phyloP scores from a whole-genome alignment of 192 early-diverging fungal species.

The Entomortierella lignicola region DNA sequence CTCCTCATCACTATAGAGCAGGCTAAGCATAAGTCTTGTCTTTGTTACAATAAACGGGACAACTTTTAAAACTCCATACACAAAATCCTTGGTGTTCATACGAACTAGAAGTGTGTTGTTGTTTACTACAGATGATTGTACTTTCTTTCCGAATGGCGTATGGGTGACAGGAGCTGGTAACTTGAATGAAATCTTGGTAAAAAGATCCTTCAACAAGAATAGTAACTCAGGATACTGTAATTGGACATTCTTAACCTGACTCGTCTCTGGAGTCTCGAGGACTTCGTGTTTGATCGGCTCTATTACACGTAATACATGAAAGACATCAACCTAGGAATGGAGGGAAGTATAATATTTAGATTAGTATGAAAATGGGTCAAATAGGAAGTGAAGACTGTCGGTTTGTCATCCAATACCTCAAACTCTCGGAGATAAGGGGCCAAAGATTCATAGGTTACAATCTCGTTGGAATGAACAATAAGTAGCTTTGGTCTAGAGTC shows the following conservation, averaged over 20 bases:
- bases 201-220: slow-evolving; percentile 62
- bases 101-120: slow-evolving; percentile 50
- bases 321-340: slow-evolving; percentile 24
- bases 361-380: too few relatives aligned
- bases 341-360: background rate
- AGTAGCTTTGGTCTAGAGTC: background rate
- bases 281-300: slow-evolving; percentile 29
- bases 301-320: slow-evolving; percentile 43
- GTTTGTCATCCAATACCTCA: too few relatives aligned
- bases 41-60: slow-evolving; percentile 30
- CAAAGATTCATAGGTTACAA: slow-evolving; percentile 30
- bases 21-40: slow-evolving; percentile 23
- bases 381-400: too few relatives aligned
- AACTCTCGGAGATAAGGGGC: slow-evolving; percentile 51
- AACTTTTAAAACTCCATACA: slow-evolving; percentile 48
- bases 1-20: slow-evolving; percentile 17
- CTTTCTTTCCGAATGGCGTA: slow-evolving; percentile 50
- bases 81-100: slow-evolving; percentile 44
- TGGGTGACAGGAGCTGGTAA: slow-evolving; percentile 30
- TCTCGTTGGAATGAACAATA: slow-evolving; percentile 7
- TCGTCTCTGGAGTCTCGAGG: slow-evolving; percentile 11
- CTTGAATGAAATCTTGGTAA: slow-evolving; percentile 60
- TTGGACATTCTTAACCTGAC: slow-evolving; percentile 20
- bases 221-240: slow-evolving; percentile 44
- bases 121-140: slow-evolving; percentile 12